Conservation (phyloP, 2,329 filamentous ascomycete genomes). For the Neofusicoccum umdonicola region DNA sequence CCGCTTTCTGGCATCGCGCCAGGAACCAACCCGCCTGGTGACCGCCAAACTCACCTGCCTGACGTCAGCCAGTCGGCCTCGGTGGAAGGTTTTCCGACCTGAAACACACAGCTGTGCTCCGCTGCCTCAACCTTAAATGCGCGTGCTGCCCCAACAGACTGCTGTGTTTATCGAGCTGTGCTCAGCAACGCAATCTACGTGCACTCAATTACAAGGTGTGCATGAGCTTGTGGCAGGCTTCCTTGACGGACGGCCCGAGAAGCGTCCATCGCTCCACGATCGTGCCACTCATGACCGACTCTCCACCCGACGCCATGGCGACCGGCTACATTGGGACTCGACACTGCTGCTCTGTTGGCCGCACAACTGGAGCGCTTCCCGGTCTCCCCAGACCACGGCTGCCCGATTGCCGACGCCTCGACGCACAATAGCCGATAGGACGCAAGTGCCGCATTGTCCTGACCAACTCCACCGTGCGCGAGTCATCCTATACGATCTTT, state of each 20-base stretch:
- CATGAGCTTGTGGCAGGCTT: not conserved
- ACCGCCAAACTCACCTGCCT: not conserved
- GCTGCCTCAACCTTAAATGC: not conserved
- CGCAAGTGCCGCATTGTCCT: not conserved
- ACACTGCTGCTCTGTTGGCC: no score
- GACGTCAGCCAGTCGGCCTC: not conserved
- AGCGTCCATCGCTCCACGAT: not conserved
- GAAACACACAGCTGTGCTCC: not conserved
- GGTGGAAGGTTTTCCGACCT: conserved; percentile 9
- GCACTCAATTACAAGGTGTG: not conserved
- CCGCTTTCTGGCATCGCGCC: not conserved
- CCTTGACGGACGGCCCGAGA: not conserved
- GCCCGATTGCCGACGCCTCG: not conserved
- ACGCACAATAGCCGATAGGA: not conserved
- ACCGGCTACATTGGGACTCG: no score
- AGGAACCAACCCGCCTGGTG: not conserved
- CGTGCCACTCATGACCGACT: no score
- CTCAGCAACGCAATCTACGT: not conserved
- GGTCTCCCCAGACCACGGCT: no score
- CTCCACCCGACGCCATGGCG: no score
- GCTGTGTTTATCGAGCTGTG: not conserved
- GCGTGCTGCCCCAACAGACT: not conserved
- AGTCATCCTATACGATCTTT: not conserved
- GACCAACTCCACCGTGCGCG: not conserved
- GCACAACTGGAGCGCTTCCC: no score